phyloP scores from a whole-genome alignment of 2,329 filamentous ascomycete species.

The Cladosporium sp. region DNA sequence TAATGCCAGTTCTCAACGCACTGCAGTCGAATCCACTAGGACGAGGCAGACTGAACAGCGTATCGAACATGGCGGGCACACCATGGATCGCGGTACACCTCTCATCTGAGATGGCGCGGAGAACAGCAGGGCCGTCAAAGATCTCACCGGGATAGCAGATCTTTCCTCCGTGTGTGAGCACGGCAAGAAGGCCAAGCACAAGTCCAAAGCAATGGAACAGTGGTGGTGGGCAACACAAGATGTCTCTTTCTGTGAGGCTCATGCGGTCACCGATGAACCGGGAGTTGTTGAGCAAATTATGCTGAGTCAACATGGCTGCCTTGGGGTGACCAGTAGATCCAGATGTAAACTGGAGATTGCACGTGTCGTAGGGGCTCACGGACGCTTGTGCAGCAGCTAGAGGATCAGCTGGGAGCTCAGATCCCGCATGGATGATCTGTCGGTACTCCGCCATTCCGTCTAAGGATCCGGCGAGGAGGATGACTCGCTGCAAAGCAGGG shows the following conservation, averaged over 20 bases:
- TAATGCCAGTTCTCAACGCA: slow-evolving; percentile 66
- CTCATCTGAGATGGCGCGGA: slow-evolving; percentile 55
- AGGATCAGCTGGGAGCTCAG: slow-evolving; percentile 44
- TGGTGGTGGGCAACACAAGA: slow-evolving; percentile 75
- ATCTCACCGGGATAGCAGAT: slow-evolving; percentile 72
- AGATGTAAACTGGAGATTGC: slow-evolving; percentile 70
- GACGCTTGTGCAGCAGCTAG: slow-evolving; percentile 51
- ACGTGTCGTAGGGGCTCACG: slow-evolving; percentile 61
- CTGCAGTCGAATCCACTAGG: slow-evolving; percentile 43
- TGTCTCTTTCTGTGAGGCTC: slow-evolving; percentile 60
- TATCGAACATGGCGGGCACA: slow-evolving; percentile 81
- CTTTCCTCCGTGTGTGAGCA: slow-evolving; percentile 68
- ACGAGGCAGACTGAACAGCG: slow-evolving; percentile 48
- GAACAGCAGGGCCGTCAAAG: slow-evolving; percentile 63
- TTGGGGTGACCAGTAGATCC: slow-evolving; percentile 71
- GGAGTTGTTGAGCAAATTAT: slow-evolving; percentile 25
- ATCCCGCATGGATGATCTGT: slow-evolving; percentile 39
- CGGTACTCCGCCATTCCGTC: slow-evolving; percentile 22
- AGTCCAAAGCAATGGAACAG: slow-evolving; percentile 84
- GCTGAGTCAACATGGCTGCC: slow-evolving; percentile 64
- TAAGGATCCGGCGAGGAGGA: slow-evolving; percentile 22
- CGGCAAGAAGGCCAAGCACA: slow-evolving; percentile 68
- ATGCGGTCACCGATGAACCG: slow-evolving; percentile 59
- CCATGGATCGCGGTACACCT: slow-evolving; percentile 67
- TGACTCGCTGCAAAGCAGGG: slow-evolving; percentile 23